phyloP scores from a whole-genome alignment of 2,329 filamentous ascomycete species.

The Nemania diffusa region DNA sequence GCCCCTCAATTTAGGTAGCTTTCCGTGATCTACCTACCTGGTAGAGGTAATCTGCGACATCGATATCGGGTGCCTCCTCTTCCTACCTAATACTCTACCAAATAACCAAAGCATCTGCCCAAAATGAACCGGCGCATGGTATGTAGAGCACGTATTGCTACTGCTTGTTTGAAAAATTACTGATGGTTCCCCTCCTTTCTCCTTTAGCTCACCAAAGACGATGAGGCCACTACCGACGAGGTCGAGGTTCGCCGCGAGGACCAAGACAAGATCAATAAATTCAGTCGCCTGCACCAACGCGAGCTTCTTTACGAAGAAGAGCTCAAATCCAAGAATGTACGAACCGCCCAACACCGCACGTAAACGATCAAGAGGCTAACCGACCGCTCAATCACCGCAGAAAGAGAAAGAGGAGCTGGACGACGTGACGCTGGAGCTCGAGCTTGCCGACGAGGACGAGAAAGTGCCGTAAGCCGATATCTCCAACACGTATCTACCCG shows the following conservation, averaged over 20 bases:
- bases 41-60: not conserved
- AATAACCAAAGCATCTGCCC: not conserved
- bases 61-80: not conserved
- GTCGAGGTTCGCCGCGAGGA: conserved; percentile 95
- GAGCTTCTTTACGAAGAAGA: conserved; percentile 83
- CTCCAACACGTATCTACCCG: not conserved
- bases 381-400: conserved; percentile 58
- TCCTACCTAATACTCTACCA: not conserved
- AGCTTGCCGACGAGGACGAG: conserved; percentile 95
- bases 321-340: conserved; percentile 79
- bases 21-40: not conserved
- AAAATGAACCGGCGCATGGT: conserved; percentile 53
- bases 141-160: not conserved
- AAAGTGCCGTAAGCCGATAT: conserved; percentile 77
- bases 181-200: conserved; percentile 20
- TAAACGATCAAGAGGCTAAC: conserved; percentile 37
- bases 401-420: conserved; percentile 99
- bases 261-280: conserved; percentile 98
- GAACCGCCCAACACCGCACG: conserved; percentile 6
- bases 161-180: not conserved
- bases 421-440: conserved; percentile 88
- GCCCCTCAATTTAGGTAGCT: conserved; percentile 22
- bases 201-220: conserved; percentile 88
- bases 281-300: conserved; percentile 92
- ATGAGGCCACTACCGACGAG: conserved; percentile 83